Conservation (phyloP, 1,139 yeast genomes). For the Nakaseomyces kungkrabaensis region DNA sequence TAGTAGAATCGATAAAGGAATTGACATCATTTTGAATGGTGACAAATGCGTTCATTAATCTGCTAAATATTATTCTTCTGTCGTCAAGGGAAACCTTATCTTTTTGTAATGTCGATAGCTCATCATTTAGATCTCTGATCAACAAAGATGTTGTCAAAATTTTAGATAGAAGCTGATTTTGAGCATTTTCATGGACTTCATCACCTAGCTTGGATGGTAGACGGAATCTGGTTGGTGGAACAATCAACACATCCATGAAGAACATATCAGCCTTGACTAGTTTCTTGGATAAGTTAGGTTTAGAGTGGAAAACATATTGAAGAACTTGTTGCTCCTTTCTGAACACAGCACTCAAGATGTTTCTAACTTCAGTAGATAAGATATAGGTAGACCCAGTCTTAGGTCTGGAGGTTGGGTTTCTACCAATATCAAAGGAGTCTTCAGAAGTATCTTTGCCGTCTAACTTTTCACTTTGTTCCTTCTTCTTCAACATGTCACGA, state of each 20-base stretch:
- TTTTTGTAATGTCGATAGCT: conserved; percentile 51
- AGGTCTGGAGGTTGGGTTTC: conserved; percentile 39
- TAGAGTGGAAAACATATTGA: conserved; percentile 61
- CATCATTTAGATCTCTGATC: conserved; percentile 83
- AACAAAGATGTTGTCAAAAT: conserved; percentile 69
- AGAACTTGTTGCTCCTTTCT: conserved; percentile 55
- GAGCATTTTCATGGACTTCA: conserved; percentile 88
- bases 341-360: conserved; percentile 67
- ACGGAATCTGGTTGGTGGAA: conserved; percentile 95
- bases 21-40: conserved; percentile 92
- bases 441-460: conserved; percentile 24
- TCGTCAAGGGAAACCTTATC: conserved; percentile 57
- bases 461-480: conserved; percentile 23
- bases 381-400: conserved; percentile 75
- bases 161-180: conserved; percentile 77
- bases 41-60: conserved; percentile 91
- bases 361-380: conserved; percentile 77
- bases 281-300: conserved; percentile 48
- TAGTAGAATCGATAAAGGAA: conserved; percentile 85
- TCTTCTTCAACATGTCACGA: conserved; percentile 54
- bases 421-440: conserved; percentile 26
- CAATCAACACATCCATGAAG: conserved; percentile 77
- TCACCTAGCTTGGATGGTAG: conserved; percentile 96
- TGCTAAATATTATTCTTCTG: conserved; percentile 68
- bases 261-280: conserved; percentile 73